phyloP scores from a whole-genome alignment of 2,329 filamentous ascomycete species.

The Fusarium globosum region DNA sequence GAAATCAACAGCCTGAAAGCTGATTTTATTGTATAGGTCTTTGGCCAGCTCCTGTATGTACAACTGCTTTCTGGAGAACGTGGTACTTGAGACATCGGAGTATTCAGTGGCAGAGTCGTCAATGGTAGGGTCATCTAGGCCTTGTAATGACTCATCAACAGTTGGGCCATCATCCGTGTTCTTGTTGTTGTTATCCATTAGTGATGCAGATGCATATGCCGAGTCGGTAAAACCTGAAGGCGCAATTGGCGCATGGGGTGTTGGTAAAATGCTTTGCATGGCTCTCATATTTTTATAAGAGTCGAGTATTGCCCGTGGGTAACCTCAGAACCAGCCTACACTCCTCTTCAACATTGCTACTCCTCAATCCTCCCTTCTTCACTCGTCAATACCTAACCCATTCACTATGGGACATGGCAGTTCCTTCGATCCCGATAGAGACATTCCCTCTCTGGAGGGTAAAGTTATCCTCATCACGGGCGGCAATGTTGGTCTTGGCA shows the following conservation, averaged over 20 bases:
- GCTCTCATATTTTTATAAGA: no score
- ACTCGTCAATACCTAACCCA: no score
- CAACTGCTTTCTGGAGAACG: neutral
- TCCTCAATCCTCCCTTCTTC: no score
- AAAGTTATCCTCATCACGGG: no score
- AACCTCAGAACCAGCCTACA: no score
- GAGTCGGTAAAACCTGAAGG: neutral
- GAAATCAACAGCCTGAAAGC: neutral
- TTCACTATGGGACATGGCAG: no score
- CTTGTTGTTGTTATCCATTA: neutral
- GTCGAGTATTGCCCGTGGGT: no score
- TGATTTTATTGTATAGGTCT: neutral
- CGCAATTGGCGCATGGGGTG: neutral
- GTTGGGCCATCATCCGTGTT: neutral
- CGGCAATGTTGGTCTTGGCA: no score
- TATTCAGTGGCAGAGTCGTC: neutral
- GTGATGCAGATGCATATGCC: neutral
- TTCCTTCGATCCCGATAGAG: no score
- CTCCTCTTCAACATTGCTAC: no score
- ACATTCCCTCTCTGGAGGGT: no score
- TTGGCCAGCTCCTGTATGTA: neutral
- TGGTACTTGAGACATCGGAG: neutral
- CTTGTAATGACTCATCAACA: neutral
- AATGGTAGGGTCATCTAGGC: neutral
- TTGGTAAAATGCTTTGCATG: neutral